Base-by-base conservation (phyloP, 352 stramenopile genomes). In the Pythium myriotylum region DNA sequence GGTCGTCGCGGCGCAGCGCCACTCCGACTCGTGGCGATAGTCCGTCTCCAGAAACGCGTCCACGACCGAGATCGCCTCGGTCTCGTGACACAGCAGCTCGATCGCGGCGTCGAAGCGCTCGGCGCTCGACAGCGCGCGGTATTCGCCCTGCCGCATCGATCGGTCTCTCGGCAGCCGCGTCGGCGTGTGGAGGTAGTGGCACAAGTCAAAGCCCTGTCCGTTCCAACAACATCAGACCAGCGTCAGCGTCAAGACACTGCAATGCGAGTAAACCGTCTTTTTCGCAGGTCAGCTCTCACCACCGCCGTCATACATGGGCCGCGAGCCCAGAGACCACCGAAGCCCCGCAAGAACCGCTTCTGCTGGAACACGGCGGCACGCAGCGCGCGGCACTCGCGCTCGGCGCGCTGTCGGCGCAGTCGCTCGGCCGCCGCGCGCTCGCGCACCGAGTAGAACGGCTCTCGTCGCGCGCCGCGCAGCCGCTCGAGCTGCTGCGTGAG, bases 1-100 rank as follows among this genome's bases (percentile, higher is more conserved):
- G 42, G 71, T 68, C 16, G 68, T 82, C 54, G 74, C 7, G 64
- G 64, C 17, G 32, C 54, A 6, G 42, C n/a, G 20, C 19, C 46
- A 40, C n/a, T 35, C 17, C 1, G 40, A 45, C 12, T 51, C 57
- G 6, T 54, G n/a, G 7, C 45, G 24, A 19, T 42, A 66, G 1
- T 42, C 35, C 13, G 42, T 45, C 10, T 57, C 29, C 19, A 56
- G 35, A 17, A 47, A 55, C 17, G 37, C 10, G n/a, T 53, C 35
- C 0, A 37, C 22, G 43, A 56, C 14, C 5, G 59, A 24, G 19
- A 67, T 51, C 4, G 20, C 2, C 22, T 57, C 37, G 1, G 47
- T 68, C 61, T 68, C 53, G 5, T 40, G 46, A 19, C 17, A 29
- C 4, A 68, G 27, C 26, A 68, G 23, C n/a, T 62, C 53, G 23